Base-by-base conservation (phyloP, 805 yeast genomes). In the Metahyphopichia silvanorum region DNA sequence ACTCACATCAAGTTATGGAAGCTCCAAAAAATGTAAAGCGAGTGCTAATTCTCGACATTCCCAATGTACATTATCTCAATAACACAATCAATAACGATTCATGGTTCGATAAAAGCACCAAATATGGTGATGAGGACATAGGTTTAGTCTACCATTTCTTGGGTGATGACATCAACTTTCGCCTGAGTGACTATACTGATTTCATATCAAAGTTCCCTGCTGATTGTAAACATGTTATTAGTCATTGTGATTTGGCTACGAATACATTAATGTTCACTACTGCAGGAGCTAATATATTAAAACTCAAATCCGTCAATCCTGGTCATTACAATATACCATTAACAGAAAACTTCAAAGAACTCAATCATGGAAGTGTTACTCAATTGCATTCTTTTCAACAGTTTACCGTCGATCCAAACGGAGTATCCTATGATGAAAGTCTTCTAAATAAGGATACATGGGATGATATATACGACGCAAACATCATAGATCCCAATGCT, bases 61-160 rank as follows among this genome's bases (percentile, higher is more conserved):
- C 96, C 0, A 61, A 67, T 12, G 34, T 40, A 0, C 53, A 50
- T 0, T 83, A 80, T 46, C 45, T 60, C 25, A 30, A 45, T 1
- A 57, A 53, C 33, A 54, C 69, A 10, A 27, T 64, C 8, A 31
- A 29, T 7, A 44, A 47, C 22, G 37, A 40, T 1, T 39, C 44
- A 18, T 63, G 69, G 66, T 50, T 52, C 77, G 11, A 42, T 40
- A 13, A 53, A 38, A 49, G 39, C 32, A 48, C 55, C 5, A 60
- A 57, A 4, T 40, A 45, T 13, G 57, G 57, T 4, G 46, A 58
- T 5, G 67, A 63, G 27, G 60, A 66, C 2, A 60, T 71, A 14
- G 73, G 77, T 1, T 53, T 74, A 1, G 82, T 88, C 1, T 88
- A 86, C 53, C 95, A 86, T 56, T 75, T 86, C 36, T 58, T 93